Conservation (phyloP, 371 early-diverging fungal genomes). For the Rhizopus microsporus region DNA sequence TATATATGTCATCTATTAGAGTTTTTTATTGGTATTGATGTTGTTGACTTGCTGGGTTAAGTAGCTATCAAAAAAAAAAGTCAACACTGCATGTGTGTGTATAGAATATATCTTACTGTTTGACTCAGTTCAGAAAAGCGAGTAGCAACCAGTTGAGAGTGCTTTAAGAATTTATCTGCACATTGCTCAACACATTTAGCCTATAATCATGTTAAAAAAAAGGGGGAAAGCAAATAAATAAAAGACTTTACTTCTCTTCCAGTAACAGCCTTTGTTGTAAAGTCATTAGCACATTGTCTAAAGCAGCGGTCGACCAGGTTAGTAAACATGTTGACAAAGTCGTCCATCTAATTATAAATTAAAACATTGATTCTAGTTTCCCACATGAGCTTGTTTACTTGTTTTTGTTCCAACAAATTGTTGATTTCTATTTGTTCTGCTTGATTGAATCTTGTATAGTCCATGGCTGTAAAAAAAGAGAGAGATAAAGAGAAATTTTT, state of each 20-base stretch:
- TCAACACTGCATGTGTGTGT: neutral
- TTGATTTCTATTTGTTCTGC: slow-evolving; percentile 76
- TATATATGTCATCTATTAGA: neutral
- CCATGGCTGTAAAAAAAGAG: slow-evolving; percentile 38
- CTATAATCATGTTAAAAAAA: slow-evolving; percentile 30
- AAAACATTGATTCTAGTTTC: neutral
- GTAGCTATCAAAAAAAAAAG: neutral
- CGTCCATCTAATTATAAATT: slow-evolving; percentile 66
- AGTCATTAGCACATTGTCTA: slow-evolving; percentile 88
- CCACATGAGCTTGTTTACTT: slow-evolving; percentile 34
- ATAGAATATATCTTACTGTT: slow-evolving; percentile 26
- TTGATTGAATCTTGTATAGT: slow-evolving; percentile 64
- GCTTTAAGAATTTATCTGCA: slow-evolving; percentile 91
- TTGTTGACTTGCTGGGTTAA: slow-evolving; percentile 5
- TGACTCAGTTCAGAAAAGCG: slow-evolving; percentile 77
- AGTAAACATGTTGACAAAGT: slow-evolving; percentile 82
- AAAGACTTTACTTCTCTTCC: slow-evolving; percentile 71
- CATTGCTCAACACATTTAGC: slow-evolving; percentile 82
- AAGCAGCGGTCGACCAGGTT: slow-evolving; percentile 88
- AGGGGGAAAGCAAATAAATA: neutral
- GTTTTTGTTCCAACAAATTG: slow-evolving; percentile 85
- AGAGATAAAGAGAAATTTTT: neutral
- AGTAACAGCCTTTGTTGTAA: slow-evolving; percentile 83
- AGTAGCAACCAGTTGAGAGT: slow-evolving; percentile 83
- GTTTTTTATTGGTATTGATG: neutral